Percentiles rank a stretch among this genome's conserved stretches.
phyloP scores from a whole-genome alignment of 805 yeast genomes.

The Ogataea angusta region DNA sequence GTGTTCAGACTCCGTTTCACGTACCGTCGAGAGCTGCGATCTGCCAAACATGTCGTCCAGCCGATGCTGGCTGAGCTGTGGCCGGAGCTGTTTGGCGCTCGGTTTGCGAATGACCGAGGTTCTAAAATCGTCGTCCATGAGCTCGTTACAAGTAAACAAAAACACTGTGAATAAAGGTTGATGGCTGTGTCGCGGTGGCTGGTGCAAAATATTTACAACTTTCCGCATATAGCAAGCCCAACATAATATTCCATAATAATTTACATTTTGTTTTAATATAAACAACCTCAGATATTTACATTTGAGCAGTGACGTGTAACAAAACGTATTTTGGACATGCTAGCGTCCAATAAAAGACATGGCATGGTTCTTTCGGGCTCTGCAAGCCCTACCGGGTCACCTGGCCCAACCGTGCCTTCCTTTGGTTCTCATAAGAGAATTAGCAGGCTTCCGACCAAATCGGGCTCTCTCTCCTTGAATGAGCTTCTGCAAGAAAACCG shows the following conservation, averaged over 20 bases:
- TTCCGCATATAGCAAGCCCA: constrained; percentile 11
- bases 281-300: constrained; percentile 6
- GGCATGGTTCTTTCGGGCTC: constrained; percentile 19
- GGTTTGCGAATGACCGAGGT: constrained; percentile 23
- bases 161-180: neutral
- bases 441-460: constrained; percentile 11
- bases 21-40: constrained; percentile 23
- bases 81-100: constrained; percentile 8
- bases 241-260: neutral
- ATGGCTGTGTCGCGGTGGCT: constrained; percentile 9
- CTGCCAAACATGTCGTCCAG: constrained; percentile 18
- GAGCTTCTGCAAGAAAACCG: constrained; percentile 12
- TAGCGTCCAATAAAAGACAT: constrained; percentile 19
- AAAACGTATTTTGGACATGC: constrained; percentile 7
- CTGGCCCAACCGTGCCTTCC: constrained; percentile 1
- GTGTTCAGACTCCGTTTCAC: constrained; percentile 19
- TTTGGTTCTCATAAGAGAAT: constrained; percentile 5
- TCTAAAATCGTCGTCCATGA: constrained; percentile 11
- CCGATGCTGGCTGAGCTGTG: constrained; percentile 16
- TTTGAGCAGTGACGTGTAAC: constrained; percentile 9
- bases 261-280: constrained; percentile 6
- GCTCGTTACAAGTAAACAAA: neutral
- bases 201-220: constrained; percentile 11
- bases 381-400: neutral
- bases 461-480: constrained; percentile 18